phyloP scores from a whole-genome alignment of 805 yeast genomes.

The Candida insectorum region DNA sequence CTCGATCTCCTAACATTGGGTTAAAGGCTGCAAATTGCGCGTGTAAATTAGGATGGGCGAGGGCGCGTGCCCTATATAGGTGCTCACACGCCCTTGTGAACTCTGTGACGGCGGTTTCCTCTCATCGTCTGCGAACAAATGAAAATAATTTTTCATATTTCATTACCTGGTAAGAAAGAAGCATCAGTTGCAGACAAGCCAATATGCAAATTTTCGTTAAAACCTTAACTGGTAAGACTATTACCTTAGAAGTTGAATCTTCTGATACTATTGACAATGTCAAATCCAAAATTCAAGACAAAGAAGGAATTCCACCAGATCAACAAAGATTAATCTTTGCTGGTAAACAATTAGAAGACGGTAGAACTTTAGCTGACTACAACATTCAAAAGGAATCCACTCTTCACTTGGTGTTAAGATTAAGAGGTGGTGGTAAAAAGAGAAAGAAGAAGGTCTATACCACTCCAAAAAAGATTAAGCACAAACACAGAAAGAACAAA shows the following conservation, averaged over 20 bases:
- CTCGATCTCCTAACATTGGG: conserved; percentile 8
- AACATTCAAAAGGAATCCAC: conserved; percentile 99
- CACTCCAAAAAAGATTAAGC: conserved; percentile 99
- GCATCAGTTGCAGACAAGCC: conserved; percentile 35
- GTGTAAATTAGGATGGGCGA: no score
- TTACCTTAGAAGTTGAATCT: conserved; percentile 98
- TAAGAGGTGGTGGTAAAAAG: conserved; percentile 98
- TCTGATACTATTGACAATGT: conserved; percentile 98
- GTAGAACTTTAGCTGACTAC: conserved; percentile 98
- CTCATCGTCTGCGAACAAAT: no score
- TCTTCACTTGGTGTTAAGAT: conserved; percentile 90
- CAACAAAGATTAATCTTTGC: conserved; percentile 99
- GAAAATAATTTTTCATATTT: no score
- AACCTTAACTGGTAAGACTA: conserved; percentile 99
- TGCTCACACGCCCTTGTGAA: conserved; percentile 1
- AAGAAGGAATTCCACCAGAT: conserved; percentile 99
- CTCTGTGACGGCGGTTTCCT: no score
- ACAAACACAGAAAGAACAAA: conserved; percentile 99
- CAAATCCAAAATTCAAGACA: conserved; percentile 98
- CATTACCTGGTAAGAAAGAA: conserved; percentile 47
- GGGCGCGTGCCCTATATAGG: conserved; percentile 5
- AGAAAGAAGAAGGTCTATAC: conserved; percentile 99
- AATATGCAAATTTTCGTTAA: conserved; percentile 96
- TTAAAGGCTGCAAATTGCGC: no score
- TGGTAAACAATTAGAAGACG: conserved; percentile 99